phyloP scores from a whole-genome alignment of 164 flowering plant genomes.

The Platanus orientalis region DNA sequence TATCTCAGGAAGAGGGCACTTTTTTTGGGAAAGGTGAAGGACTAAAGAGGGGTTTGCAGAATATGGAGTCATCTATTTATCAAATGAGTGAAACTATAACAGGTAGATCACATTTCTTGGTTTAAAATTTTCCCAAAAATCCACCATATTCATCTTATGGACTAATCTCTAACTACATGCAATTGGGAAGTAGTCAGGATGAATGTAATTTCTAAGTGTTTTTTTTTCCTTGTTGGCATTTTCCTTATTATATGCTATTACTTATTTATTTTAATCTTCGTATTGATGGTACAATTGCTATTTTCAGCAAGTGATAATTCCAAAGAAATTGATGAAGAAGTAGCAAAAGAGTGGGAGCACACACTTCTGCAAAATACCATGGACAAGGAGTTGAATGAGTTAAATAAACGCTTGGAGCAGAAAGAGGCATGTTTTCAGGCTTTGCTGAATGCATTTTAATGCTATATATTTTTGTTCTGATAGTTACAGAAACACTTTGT shows the following conservation, averaged over 20 bases:
- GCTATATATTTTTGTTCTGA: not conserved
- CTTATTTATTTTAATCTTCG: not conserved
- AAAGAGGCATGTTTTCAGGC: constrained; percentile 62
- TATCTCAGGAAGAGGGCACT: constrained; percentile 46
- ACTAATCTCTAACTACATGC: constrained; percentile 3
- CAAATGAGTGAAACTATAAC: constrained; percentile 56
- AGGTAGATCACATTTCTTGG: constrained; percentile 31
- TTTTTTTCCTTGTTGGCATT: not conserved
- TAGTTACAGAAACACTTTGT: not conserved
- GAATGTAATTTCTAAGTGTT: not conserved
- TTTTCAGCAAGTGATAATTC: constrained; percentile 54
- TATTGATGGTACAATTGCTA: not conserved
- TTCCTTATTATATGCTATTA: not conserved
- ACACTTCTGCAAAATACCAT: constrained; percentile 72
- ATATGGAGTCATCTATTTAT: constrained; percentile 69
- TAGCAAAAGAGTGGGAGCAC: constrained; percentile 94
- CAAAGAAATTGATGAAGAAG: constrained; percentile 80
- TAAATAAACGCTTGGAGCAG: constrained; percentile 80
- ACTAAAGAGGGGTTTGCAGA: constrained; percentile 67
- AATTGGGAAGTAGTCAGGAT: constrained; percentile 6
- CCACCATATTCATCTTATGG: not conserved
- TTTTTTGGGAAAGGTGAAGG: constrained; percentile 57
- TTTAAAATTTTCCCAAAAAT: constrained; percentile 3
- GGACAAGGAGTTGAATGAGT: constrained; percentile 90
- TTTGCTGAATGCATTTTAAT: not conserved